phyloP scores from a whole-genome alignment of 2,329 filamentous ascomycete genomes.

The Trichoderma sp. region DNA sequence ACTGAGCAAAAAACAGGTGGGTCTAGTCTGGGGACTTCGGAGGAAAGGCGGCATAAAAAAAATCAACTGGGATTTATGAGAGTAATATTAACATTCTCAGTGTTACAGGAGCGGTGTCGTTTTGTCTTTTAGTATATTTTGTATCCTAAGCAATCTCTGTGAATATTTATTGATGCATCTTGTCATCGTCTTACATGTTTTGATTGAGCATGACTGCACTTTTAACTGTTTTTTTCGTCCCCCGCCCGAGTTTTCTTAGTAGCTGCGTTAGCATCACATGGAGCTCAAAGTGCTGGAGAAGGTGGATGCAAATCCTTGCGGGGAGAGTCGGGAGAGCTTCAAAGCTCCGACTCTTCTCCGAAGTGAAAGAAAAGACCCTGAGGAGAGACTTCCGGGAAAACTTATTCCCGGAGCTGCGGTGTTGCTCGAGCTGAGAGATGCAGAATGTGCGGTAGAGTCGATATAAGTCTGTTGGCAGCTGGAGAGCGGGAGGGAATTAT shows the following conservation, averaged over 20 bases:
- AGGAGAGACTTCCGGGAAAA: not conserved
- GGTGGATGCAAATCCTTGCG: not conserved
- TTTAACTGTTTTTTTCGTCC: not conserved
- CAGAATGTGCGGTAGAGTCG: not conserved
- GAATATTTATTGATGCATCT: not conserved
- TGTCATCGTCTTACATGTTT: not conserved
- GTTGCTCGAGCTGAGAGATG: not conserved
- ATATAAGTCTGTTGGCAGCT: not conserved
- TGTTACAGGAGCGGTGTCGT: not conserved
- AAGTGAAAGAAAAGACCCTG: not conserved
- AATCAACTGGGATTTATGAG: not conserved
- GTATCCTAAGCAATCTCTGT: not conserved
- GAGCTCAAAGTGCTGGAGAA: not conserved
- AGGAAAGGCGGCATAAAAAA: not conserved
- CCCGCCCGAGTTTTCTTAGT: not conserved
- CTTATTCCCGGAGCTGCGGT: not conserved
- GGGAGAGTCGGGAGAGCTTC: conserved; percentile 8
- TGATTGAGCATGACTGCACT: not conserved
- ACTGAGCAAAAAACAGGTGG: conserved; percentile 23
- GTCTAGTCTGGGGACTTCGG: conserved; percentile 12
- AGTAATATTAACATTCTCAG: not conserved
- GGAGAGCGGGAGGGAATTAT: not conserved
- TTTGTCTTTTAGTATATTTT: not conserved
- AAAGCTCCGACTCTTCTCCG: conserved; percentile 5
- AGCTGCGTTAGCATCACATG: not conserved